These are phyloP conservation scores for Triticum dicoccoides DNA, from an alignment of 176 grass and related monocot genomes.

Conservation along the genomic window DNA sequence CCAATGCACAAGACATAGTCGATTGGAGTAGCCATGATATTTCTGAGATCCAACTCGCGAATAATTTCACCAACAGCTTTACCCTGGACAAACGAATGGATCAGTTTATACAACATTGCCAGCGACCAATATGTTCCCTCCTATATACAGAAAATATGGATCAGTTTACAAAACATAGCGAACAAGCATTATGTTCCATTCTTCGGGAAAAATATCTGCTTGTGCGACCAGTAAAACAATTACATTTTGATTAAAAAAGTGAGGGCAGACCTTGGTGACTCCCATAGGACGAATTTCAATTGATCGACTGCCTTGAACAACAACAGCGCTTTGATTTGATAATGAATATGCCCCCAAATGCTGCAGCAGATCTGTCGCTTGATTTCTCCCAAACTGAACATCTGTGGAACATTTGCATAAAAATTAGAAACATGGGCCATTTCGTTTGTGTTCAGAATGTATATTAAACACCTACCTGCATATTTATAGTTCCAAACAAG, in stretches of 20 bases:
- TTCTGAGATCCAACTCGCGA: slow-evolving; percentile 64
- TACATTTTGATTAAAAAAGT: background rate
- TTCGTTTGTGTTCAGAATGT: background rate
- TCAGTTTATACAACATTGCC: background rate
- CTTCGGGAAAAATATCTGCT: too few relatives aligned
- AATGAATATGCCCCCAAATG: slow-evolving; percentile 80
- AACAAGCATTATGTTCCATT: background rate
- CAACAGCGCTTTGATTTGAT: slow-evolving; percentile 80
- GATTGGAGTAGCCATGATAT: slow-evolving; percentile 78
- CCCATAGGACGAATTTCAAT: slow-evolving; percentile 86
- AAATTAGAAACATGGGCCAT: background rate
- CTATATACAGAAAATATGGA: background rate
- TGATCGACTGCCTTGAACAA: slow-evolving; percentile 85
- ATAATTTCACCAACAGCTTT: slow-evolving; percentile 75
- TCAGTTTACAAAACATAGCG: background rate
- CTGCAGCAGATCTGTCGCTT: slow-evolving; percentile 88
- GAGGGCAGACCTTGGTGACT: slow-evolving; percentile 67
- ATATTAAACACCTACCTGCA: slow-evolving; percentile 45
- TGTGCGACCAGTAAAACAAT: background rate
- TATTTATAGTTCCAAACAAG: slow-evolving; percentile 96
- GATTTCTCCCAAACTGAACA: slow-evolving; percentile 75
- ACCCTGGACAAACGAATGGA: slow-evolving; percentile 48
- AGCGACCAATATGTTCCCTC: background rate
- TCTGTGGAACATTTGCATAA: slow-evolving; percentile 43
- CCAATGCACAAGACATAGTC: slow-evolving; percentile 88